These are phyloP conservation scores for Aspergillus eucalypticola DNA, from an alignment of 2,329 filamentous ascomycete species.

Conservation along the genomic window DNA sequence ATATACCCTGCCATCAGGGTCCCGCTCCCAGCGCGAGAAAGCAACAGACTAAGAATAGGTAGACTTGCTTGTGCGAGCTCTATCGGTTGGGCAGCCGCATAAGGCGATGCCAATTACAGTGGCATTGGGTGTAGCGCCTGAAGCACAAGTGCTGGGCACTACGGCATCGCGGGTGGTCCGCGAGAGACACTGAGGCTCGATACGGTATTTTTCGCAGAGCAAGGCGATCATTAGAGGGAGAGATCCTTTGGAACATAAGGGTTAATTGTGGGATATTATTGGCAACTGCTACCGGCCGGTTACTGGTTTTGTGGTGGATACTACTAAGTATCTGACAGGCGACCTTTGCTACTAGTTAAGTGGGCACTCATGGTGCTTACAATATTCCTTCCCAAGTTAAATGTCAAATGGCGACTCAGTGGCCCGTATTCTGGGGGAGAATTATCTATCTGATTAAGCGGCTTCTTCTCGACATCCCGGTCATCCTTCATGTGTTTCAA, in stretches of 20 bases:
- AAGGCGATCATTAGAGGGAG: constrained; percentile 51
- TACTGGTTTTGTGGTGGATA: not conserved
- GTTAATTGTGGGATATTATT: too few relatives aligned
- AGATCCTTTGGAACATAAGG: constrained; percentile 42
- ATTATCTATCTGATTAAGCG: too few relatives aligned
- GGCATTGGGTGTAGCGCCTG: constrained; percentile 52
- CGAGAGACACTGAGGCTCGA: constrained; percentile 33
- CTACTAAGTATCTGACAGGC: too few relatives aligned
- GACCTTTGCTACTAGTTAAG: too few relatives aligned
- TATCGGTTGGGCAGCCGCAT: constrained; percentile 60
- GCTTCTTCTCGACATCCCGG: too few relatives aligned
- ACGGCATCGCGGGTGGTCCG: constrained; percentile 39
- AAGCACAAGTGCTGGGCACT: constrained; percentile 48
- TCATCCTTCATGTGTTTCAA: too few relatives aligned
- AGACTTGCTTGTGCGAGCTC: constrained; percentile 46
- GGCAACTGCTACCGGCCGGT: not conserved
- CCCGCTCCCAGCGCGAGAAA: too few relatives aligned
- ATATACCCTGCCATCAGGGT: too few relatives aligned
- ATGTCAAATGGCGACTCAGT: too few relatives aligned
- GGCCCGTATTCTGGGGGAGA: too few relatives aligned
- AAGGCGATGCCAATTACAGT: constrained; percentile 59
- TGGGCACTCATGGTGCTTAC: too few relatives aligned
- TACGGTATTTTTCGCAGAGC: constrained; percentile 52
- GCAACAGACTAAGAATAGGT: constrained; percentile 24
- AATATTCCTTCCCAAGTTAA: too few relatives aligned